Evolutionary conservation across 495 filamentous ascomycete species (phyloP), one percentile per base, ranked within the genome.

Genomic region (Penicillium odoratum): DNA sequence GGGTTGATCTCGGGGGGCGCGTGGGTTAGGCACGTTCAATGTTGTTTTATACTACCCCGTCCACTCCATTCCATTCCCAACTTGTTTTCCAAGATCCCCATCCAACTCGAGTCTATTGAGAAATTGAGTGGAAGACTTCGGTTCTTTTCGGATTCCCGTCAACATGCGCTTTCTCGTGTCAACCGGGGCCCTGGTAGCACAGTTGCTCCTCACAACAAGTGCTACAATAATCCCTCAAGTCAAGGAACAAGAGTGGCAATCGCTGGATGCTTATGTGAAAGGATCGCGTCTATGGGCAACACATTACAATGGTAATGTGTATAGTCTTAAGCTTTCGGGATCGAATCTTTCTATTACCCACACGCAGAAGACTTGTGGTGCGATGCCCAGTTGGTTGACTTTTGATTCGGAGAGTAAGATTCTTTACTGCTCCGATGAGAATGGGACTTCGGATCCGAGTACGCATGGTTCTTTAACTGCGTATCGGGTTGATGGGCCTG

Each of bases 361-460:
- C 29, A 59, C 66, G 15, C 57, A 70, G 15, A 56, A 73, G 36
- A 69, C 73, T 40, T 87, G 84, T 69, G 80, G 75, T 13, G 59
- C 62, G 18, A 80, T 82, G 61, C 81, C 85, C n/a, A 81, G 82
- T 46, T 88, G 84, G 83, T 65, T 88, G 47, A 78, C 78, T 7
- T 73, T 82, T 34, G 83, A 96, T 67, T 16, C 72, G 13, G 60
- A 66, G 45, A 72, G 77, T 40, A 63, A 69, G 9, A 71, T 78
- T 9, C 63, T 89, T 25, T 89, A 86, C 73, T 87, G 84, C 71
- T 67, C 83, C 31, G 80, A 88, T 52, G 87, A 89, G 55, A 79
- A 85, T 55, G 87, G 88, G 21, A 60, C 59, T 0, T 64, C 68
- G 1, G 61, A 69, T 50, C 53, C 61, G 3, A 50, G 51, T 4